Conservation (phyloP, 495 filamentous ascomycete genomes). For the Tricharina praecox region DNA sequence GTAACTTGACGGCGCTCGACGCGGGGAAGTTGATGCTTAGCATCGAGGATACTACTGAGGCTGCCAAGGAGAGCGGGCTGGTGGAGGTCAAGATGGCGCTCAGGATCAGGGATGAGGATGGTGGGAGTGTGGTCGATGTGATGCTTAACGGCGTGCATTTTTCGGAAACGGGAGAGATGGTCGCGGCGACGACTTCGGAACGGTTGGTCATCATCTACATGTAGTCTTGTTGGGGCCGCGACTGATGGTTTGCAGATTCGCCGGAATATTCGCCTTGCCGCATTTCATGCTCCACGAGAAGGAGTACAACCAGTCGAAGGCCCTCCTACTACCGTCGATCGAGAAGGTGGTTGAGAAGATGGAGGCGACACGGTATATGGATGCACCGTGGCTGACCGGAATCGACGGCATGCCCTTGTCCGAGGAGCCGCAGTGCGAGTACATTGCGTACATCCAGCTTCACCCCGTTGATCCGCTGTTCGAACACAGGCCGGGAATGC, state of each 20-base stretch:
- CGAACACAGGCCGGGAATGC: neutral
- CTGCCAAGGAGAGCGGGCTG: conserved; percentile 9
- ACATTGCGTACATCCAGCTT: conserved; percentile 72
- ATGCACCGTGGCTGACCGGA: conserved; percentile 36
- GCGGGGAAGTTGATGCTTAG: conserved; percentile 19
- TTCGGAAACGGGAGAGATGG: conserved; percentile 51
- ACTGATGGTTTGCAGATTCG: conserved; percentile 42
- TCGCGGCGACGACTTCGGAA: conserved; percentile 75
- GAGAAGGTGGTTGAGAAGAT: conserved; percentile 46
- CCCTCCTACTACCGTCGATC: conserved; percentile 54
- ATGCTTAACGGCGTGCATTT: conserved; percentile 70
- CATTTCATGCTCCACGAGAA: conserved; percentile 55
- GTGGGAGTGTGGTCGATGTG: conserved; percentile 52
- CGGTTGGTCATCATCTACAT: conserved; percentile 33
- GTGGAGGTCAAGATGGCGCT: conserved; percentile 19
- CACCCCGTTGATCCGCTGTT: conserved; percentile 32
- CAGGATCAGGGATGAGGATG: conserved; percentile 20
- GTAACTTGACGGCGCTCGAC: conserved; percentile 1
- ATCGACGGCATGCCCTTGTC: conserved; percentile 37
- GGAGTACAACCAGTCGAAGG: conserved; percentile 48
- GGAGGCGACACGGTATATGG: conserved; percentile 33
- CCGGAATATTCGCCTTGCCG: conserved; percentile 72
- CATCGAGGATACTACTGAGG: conserved; percentile 18
- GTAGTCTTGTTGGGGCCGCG: neutral
- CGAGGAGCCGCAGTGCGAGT: conserved; percentile 64